Evolutionary conservation across 2,329 filamentous ascomycete genomes (phyloP).

Genomic region (Zymoseptoria crescenta): DNA sequence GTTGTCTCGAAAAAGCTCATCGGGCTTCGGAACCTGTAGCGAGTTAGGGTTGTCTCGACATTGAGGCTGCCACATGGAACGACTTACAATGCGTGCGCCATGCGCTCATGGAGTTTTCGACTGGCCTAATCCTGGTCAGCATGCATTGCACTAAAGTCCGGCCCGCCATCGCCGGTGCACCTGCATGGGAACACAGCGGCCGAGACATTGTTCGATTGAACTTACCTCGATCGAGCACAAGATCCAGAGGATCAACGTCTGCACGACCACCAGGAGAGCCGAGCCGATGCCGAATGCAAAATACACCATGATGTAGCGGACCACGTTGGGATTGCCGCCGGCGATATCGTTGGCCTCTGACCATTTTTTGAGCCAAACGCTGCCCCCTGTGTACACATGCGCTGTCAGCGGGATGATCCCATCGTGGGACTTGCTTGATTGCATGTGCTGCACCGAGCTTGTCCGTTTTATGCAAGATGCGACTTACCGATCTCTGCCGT

Average conservation of each 20-base stretch:
- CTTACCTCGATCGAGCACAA: conserved; percentile 95
- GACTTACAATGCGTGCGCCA: conserved; percentile 15
- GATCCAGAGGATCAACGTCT: conserved; percentile 95
- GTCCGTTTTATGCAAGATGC: conserved; percentile 11
- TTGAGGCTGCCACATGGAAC: background rate
- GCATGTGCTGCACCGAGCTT: conserved; percentile 15
- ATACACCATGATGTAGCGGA: conserved; percentile 90
- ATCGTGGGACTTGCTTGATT: conserved; percentile 2
- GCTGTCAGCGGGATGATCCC: conserved; percentile 15
- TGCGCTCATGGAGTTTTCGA: conserved; percentile 89
- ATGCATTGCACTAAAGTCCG: conserved; percentile 6
- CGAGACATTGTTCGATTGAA: conserved; percentile 7
- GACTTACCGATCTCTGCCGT: conserved; percentile 66
- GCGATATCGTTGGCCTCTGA: conserved; percentile 65
- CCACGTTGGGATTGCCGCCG: conserved; percentile 65
- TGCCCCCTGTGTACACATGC: conserved; percentile 50
- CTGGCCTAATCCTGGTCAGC: conserved; percentile 56
- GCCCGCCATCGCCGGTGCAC: conserved; percentile 16
- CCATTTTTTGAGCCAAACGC: conserved; percentile 92
- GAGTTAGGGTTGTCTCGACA: conserved; percentile 4
- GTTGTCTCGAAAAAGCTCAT: conserved; percentile 99
- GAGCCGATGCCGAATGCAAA: conserved; percentile 89
- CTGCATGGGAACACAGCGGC: conserved; percentile 9
- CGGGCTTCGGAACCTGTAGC: conserved; percentile 66
- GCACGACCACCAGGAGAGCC: conserved; percentile 74